Percentiles rank a stretch among this genome's conserved stretches.
phyloP scores from a whole-genome alignment of 2,329 filamentous ascomycete species.

The Clonostachys rosea region DNA sequence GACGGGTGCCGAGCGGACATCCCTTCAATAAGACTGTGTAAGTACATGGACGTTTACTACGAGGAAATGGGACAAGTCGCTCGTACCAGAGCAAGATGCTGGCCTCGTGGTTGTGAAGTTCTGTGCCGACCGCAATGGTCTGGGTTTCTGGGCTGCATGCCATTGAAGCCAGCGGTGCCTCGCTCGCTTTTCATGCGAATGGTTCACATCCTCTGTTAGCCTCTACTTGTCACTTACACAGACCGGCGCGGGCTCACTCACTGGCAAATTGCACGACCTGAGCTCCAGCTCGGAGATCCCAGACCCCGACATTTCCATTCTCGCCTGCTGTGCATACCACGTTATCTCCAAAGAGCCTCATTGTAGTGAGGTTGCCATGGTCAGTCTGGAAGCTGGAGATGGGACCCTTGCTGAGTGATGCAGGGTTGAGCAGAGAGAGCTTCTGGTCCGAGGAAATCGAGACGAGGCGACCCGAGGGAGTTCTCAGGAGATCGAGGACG shows the following conservation, averaged over 20 bases:
- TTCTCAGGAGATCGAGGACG: constrained; percentile 52
- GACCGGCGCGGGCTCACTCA: constrained; percentile 19
- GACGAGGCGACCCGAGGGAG: constrained; percentile 41
- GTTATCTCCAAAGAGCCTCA: constrained; percentile 48
- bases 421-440: constrained; percentile 61
- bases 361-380: constrained; percentile 60
- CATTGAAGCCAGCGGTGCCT: constrained; percentile 57
- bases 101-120: constrained; percentile 60
- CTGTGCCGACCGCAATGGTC: constrained; percentile 67
- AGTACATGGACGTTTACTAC: background rate
- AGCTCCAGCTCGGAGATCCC: constrained; percentile 54
- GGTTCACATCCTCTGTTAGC: too few species aligned
- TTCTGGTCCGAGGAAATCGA: constrained; percentile 67
- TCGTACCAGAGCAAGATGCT: constrained; percentile 56
- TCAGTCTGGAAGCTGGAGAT: constrained; percentile 39
- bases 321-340: constrained; percentile 66
- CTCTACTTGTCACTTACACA: background rate
- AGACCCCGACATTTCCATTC: constrained; percentile 62
- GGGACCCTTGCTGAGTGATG: constrained; percentile 46
- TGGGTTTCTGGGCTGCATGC: constrained; percentile 53
- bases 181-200: constrained; percentile 24
- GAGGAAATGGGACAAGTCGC: constrained; percentile 4
- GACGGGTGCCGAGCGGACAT: constrained; percentile 43
- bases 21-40: constrained; percentile 33
- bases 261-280: constrained; percentile 38